phyloP scores from a whole-genome alignment of 306 rosid species.

The Ziziphus jujuba region DNA sequence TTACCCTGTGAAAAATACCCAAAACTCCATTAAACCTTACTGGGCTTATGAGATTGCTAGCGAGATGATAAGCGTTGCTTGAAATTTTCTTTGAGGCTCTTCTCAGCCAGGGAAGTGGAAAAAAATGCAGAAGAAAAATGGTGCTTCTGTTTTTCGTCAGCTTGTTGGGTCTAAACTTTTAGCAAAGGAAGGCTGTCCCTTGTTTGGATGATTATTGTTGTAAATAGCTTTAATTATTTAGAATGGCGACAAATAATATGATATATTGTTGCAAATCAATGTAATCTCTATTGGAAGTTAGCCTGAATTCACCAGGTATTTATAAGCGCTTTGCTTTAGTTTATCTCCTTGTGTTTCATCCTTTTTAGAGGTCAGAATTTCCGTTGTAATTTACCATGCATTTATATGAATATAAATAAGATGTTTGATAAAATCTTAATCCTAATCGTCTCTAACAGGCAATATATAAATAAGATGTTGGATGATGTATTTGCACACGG shows the following conservation, averaged over 20 bases:
- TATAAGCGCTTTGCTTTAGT: not conserved
- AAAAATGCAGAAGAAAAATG: not conserved
- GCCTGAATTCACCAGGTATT: not conserved
- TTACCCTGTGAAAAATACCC: constrained; percentile 66
- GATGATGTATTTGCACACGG: too few relatives aligned
- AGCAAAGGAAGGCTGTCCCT: not conserved
- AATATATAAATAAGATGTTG: too few relatives aligned
- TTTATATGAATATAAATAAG: too few relatives aligned
- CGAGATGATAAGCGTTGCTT: constrained; percentile 48
- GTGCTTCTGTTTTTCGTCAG: not conserved
- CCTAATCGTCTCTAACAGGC: too few relatives aligned
- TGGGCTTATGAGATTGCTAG: constrained; percentile 16
- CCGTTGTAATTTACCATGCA: too few relatives aligned
- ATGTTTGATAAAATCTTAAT: too few relatives aligned
- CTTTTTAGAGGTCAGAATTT: too few relatives aligned
- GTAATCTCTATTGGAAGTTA: not conserved
- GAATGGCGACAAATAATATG: not conserved
- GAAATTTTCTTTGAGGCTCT: constrained; percentile 13
- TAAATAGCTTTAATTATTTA: not conserved
- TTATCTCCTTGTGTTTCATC: too few relatives aligned
- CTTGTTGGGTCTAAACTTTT: too few relatives aligned
- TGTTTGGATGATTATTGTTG: not conserved
- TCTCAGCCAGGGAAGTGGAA: constrained; percentile 11
- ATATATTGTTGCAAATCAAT: not conserved
- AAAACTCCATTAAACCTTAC: constrained; percentile 27